These are phyloP conservation scores for Arthrobotrys musiformis DNA, from an alignment of 2,329 filamentous ascomycete genomes.

Conservation along the genomic window DNA sequence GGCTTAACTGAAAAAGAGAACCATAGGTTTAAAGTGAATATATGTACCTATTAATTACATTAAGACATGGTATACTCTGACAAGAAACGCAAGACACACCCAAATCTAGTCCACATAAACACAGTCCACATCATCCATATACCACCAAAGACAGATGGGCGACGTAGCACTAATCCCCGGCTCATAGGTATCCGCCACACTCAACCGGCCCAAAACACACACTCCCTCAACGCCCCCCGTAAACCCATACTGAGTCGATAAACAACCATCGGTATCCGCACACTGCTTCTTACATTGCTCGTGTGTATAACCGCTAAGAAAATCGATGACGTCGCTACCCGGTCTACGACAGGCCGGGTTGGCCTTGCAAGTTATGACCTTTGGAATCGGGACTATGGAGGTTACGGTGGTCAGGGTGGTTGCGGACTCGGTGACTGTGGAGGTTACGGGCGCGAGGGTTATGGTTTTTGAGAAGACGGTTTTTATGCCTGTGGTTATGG, in stretches of 20 bases:
- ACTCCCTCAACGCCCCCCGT: not conserved
- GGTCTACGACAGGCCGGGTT: not conserved
- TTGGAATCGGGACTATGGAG: not conserved
- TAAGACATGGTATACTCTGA: no score
- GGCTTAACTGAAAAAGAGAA: no score
- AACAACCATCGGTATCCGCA: not conserved
- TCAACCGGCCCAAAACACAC: not conserved
- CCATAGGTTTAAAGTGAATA: no score
- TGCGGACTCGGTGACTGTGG: not conserved
- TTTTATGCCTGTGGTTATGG: not conserved
- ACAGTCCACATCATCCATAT: conserved; percentile 4
- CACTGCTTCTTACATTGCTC: not conserved
- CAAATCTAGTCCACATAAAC: conserved; percentile 61
- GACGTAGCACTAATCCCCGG: not conserved
- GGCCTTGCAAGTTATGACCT: not conserved
- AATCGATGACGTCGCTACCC: not conserved
- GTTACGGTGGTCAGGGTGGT: not conserved
- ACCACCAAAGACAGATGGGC: not conserved
- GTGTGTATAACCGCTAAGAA: not conserved
- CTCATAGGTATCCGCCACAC: not conserved
- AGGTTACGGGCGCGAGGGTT: not conserved
- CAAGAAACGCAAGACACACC: no score
- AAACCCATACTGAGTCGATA: not conserved
- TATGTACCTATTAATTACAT: no score
- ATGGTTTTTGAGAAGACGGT: conserved; percentile 2